Conservation (phyloP, 1,139 yeast genomes). For the Saccharomyces hybrid region DNA sequence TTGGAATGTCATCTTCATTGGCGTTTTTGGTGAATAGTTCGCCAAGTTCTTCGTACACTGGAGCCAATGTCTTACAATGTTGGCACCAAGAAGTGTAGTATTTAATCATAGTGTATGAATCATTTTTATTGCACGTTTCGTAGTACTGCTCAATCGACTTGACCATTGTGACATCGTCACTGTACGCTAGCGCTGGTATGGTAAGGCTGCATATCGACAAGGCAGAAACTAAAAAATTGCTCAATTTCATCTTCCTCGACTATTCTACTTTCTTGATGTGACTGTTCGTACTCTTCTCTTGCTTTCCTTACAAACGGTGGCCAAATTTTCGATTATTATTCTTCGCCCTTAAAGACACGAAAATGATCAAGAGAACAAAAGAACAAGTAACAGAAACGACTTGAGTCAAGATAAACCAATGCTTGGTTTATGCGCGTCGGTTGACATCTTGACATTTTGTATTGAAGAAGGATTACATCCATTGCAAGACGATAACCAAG, state of each 20-base stretch:
- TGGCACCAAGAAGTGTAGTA: constrained; percentile 60
- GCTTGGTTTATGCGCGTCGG: no score
- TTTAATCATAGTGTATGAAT: constrained; percentile 33
- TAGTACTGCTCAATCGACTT: constrained; percentile 23
- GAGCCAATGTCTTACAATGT: constrained; percentile 64
- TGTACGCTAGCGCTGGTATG: background rate
- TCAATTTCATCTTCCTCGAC: background rate
- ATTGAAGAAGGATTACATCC: no score
- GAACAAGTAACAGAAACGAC: no score
- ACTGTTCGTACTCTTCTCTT: no score
- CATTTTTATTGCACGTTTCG: constrained; percentile 18
- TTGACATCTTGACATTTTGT: no score
- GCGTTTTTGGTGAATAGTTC: constrained; percentile 6
- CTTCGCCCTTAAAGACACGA: background rate
- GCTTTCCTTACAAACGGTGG: no score
- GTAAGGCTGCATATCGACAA: background rate
- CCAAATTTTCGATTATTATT: background rate
- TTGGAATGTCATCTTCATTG: constrained; percentile 7
- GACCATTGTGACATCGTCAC: constrained; percentile 3
- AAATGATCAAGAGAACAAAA: background rate
- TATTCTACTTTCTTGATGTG: background rate
- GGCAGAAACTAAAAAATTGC: background rate
- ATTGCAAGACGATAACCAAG: no score
- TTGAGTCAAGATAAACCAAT: no score
- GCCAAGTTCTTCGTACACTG: constrained; percentile 37